Conservation (phyloP, 139 green algal species). For the Chlamydomonas incerta region DNA sequence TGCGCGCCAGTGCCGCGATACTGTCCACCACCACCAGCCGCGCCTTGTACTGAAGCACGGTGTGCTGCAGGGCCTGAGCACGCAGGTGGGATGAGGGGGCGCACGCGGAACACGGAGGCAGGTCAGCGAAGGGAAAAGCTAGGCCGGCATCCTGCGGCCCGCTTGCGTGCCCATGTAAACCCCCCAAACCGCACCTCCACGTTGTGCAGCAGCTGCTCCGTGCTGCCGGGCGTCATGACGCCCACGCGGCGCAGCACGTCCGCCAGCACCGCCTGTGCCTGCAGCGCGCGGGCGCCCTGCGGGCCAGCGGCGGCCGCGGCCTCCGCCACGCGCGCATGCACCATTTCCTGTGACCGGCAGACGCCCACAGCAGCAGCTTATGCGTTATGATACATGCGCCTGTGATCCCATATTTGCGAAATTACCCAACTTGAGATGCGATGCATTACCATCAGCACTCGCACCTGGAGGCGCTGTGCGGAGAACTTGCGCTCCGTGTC, state of each 20-base stretch:
- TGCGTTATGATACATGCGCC: too few species aligned
- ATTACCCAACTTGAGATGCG: too few species aligned
- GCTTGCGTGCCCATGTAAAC: too few species aligned
- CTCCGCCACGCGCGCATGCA: not conserved
- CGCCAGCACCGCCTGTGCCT: slow-evolving; percentile 17
- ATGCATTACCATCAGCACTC: not conserved
- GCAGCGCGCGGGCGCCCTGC: not conserved
- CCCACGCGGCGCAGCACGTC: slow-evolving; percentile 62
- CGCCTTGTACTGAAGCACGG: slow-evolving; percentile 21
- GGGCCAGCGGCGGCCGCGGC: not conserved
- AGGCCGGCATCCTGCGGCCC: too few species aligned
- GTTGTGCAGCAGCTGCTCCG: slow-evolving; percentile 36
- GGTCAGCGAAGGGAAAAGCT: too few species aligned
- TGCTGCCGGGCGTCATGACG: slow-evolving; percentile 54
- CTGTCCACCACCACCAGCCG: slow-evolving; percentile 86
- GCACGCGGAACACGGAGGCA: too few species aligned
- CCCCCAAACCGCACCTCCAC: slow-evolving; percentile 26
- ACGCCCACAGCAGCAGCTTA: too few species aligned
- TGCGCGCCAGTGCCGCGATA: slow-evolving; percentile 77
- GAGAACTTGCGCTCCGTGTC: slow-evolving; percentile 53
- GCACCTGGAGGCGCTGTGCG: slow-evolving; percentile 16
- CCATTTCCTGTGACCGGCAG: not conserved
- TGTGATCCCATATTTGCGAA: too few species aligned
- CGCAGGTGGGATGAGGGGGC: not conserved
- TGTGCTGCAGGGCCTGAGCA: not conserved